Conservation (phyloP, 2,329 filamentous ascomycete species). For the Diaporthe sp. region DNA sequence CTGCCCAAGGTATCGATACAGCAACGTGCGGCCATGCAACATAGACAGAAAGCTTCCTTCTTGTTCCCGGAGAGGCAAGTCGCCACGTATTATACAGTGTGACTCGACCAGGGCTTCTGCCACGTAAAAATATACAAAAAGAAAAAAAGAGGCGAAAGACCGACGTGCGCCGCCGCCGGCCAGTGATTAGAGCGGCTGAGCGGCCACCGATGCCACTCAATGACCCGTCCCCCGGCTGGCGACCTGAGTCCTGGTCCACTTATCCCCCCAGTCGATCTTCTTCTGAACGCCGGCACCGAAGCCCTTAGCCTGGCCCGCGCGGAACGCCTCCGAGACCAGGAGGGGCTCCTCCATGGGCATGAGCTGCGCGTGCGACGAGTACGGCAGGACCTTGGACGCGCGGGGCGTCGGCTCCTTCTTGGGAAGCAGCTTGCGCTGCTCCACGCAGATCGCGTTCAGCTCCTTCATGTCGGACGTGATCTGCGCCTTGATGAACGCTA, state of each 20-base stretch:
- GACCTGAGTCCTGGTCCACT: not conserved
- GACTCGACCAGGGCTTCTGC: not conserved
- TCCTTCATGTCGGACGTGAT: conserved; percentile 81
- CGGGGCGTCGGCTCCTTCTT: conserved; percentile 9
- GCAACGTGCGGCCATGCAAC: not conserved
- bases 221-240: conserved; percentile 6
- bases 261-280: conserved; percentile 26
- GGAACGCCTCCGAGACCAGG: conserved; percentile 49
- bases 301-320: conserved; percentile 37
- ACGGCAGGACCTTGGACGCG: conserved; percentile 45
- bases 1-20: not conserved
- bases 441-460: conserved; percentile 76
- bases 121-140: conserved; percentile 5
- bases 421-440: conserved; percentile 54
- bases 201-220: not conserved
- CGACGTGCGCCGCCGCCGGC: no score
- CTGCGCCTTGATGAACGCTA: conserved; percentile 83
- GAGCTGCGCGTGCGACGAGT: conserved; percentile 49
- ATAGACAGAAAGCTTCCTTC: not conserved
- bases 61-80: no score
- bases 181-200: not conserved
- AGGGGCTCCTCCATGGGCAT: conserved; percentile 51
- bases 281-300: conserved; percentile 15
- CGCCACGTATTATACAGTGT: not conserved
- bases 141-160: not conserved